These are phyloP conservation scores for Leucocoprinus leucothites DNA, from an alignment of 768 basidiomycete genomes.

Conservation along the genomic window DNA sequence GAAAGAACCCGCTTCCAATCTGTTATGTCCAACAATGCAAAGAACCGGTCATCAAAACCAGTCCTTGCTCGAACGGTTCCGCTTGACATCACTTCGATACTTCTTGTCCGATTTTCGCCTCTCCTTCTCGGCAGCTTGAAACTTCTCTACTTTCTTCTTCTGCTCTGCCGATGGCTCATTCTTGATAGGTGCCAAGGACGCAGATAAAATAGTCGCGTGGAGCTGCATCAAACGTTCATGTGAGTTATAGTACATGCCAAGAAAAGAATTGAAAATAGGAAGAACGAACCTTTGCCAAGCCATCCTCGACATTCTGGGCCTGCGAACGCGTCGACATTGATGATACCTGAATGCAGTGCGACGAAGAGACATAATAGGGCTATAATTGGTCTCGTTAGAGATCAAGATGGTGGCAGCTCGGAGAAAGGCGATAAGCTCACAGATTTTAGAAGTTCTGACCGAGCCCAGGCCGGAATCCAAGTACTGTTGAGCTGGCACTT, in stretches of 20 bases:
- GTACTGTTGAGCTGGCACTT: slow-evolving; percentile 52
- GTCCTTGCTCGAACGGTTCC: slow-evolving; percentile 20
- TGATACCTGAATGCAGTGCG: slow-evolving; percentile 64
- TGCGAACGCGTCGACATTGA: slow-evolving; percentile 76
- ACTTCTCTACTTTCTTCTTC: slow-evolving; percentile 46
- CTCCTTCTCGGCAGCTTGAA: slow-evolving; percentile 44
- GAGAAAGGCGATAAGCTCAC: slow-evolving; percentile 19
- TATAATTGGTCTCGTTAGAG: slow-evolving; percentile 22
- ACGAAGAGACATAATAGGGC: slow-evolving; percentile 67
- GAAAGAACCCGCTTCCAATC: too few relatives aligned
- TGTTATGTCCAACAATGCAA: too few relatives aligned
- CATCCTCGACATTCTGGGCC: slow-evolving; percentile 71
- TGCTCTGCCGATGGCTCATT: slow-evolving; percentile 56
- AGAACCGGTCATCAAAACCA: slow-evolving; percentile 1
- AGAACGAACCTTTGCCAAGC: slow-evolving; percentile 54
- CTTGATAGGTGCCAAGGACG: slow-evolving; percentile 44
- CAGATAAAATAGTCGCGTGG: slow-evolving; percentile 44
- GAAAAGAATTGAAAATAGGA: not conserved
- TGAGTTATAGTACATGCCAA: not conserved
- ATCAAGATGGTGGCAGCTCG: not conserved
- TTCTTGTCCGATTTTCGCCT: slow-evolving; percentile 50
- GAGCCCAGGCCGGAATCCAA: slow-evolving; percentile 75
- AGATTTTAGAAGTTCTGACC: slow-evolving; percentile 46
- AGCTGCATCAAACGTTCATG: slow-evolving; percentile 34
- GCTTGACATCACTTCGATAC: slow-evolving; percentile 50